phyloP scores from a whole-genome alignment of 306 rosid species.

The Quillaja saponaria region DNA sequence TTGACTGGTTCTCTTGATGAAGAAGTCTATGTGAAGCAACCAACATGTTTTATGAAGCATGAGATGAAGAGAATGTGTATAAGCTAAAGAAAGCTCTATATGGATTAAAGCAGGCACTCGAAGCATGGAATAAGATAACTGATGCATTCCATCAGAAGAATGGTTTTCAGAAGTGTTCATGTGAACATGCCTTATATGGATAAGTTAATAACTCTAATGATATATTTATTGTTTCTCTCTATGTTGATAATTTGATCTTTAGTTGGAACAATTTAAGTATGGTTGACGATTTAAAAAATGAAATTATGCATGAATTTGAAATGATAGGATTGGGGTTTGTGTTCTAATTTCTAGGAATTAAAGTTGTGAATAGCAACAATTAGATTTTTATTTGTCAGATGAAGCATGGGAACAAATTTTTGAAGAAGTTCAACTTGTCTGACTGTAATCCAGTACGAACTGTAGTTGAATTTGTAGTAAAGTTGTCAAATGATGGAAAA shows the following conservation, averaged over 20 bases:
- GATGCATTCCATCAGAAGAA: no score
- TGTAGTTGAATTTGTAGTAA: not conserved
- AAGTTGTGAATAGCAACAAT: not conserved
- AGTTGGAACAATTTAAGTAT: not conserved
- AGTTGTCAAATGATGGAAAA: not conserved
- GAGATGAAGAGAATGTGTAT: not conserved
- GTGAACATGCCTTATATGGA: no score
- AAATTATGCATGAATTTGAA: not conserved
- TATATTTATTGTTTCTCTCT: not conserved
- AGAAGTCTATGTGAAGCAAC: constrained; percentile 3
- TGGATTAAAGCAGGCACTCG: no score
- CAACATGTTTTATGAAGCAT: not conserved
- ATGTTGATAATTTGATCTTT: not conserved
- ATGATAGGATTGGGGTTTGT: not conserved
- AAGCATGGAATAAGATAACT: no score
- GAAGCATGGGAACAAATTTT: not conserved
- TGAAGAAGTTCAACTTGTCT: not conserved
- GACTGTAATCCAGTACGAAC: not conserved
- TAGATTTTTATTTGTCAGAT: not conserved
- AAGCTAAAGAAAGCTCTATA: no score
- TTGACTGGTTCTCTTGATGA: not conserved
- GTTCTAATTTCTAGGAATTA: not conserved
- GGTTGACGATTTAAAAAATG: not conserved
- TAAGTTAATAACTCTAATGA: not conserved
- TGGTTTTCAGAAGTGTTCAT: no score